phyloP scores from a whole-genome alignment of 192 early-diverging fungal species.

The Fimicolochytrium jonesii region DNA sequence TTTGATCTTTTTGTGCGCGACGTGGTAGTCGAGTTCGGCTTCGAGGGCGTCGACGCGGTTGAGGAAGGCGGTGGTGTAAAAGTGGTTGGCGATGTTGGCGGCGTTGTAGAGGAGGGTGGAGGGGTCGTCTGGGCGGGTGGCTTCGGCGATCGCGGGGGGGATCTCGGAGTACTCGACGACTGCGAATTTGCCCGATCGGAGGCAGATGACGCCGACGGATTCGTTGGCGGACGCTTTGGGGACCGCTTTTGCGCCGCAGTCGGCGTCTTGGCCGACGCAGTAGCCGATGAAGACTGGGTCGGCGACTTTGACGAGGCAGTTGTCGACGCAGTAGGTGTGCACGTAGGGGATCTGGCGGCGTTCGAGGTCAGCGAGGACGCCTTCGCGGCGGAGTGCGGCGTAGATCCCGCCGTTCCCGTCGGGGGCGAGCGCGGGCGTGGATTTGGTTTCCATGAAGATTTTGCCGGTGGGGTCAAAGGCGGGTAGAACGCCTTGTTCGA shows the following conservation, averaged over 20 bases:
- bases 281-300: constrained; percentile 96
- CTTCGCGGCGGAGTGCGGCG: constrained; percentile 79
- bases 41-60: constrained; percentile 80
- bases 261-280: constrained; percentile 79
- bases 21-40: constrained; percentile 85
- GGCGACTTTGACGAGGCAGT: constrained; percentile 93
- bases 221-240: constrained; percentile 83
- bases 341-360: constrained; percentile 80
- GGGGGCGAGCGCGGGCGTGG: constrained; percentile 48
- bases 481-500: constrained; percentile 93
- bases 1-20: constrained; percentile 98
- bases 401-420: constrained; percentile 92
- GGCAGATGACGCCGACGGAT: constrained; percentile 92
- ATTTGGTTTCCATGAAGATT: constrained; percentile 82
- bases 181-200: constrained; percentile 72
- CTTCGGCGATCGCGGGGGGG: constrained; percentile 63
- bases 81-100: constrained; percentile 99
- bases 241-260: constrained; percentile 94
- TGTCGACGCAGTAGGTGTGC: constrained; percentile 97
- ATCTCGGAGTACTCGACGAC: constrained; percentile 99
- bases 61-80: constrained; percentile 90
- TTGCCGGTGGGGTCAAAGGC: constrained; percentile 91
- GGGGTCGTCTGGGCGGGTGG: constrained; percentile 51
- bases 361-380: constrained; percentile 75
- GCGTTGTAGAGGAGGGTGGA: constrained; percentile 81